These are phyloP conservation scores for Pythium phragmiticola DNA, from an alignment of 352 stramenopile species.

Conservation along the genomic window DNA sequence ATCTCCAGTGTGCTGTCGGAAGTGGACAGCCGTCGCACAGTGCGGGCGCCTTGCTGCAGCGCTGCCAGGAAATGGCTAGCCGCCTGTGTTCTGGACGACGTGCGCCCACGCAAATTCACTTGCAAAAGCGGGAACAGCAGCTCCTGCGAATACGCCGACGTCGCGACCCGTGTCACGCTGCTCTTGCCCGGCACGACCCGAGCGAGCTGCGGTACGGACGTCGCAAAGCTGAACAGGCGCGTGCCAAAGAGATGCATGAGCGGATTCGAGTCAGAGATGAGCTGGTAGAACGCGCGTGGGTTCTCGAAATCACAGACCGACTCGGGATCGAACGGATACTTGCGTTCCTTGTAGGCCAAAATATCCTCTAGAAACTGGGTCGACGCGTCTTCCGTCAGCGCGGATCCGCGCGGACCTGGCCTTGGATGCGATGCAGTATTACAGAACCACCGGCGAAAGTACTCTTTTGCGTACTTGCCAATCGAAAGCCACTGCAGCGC, in stretches of 20 bases:
- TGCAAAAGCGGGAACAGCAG: conserved; percentile 48
- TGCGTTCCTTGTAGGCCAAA: conserved; percentile 70
- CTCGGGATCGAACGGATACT: conserved; percentile 72
- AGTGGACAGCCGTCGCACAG: not conserved
- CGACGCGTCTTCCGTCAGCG: conserved; percentile 53
- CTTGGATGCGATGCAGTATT: not conserved
- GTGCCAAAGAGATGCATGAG: conserved; percentile 76
- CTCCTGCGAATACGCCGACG: conserved; percentile 30
- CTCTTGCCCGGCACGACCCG: conserved; percentile 43
- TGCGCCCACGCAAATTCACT: conserved; percentile 44
- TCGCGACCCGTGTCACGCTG: conserved; percentile 57
- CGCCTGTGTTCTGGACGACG: conserved; percentile 27
- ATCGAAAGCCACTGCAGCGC: conserved; percentile 73
- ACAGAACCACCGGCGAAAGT: conserved; percentile 75
- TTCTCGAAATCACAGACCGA: conserved; percentile 79
- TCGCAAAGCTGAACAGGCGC: conserved; percentile 71
- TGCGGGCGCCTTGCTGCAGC: conserved; percentile 25
- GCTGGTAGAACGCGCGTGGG: conserved; percentile 67
- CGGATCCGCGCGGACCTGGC: conserved; percentile 11
- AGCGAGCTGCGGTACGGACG: conserved; percentile 44
- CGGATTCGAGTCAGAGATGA: conserved; percentile 74
- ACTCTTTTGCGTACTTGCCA: conserved; percentile 75
- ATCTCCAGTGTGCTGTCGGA: not conserved
- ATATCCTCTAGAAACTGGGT: conserved; percentile 74
- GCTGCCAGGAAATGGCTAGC: conserved; percentile 48